Evolutionary conservation across 2,329 filamentous ascomycete species (phyloP), one percentile per base, ranked within the genome.

Genomic region (Talaromyces sp.): DNA sequence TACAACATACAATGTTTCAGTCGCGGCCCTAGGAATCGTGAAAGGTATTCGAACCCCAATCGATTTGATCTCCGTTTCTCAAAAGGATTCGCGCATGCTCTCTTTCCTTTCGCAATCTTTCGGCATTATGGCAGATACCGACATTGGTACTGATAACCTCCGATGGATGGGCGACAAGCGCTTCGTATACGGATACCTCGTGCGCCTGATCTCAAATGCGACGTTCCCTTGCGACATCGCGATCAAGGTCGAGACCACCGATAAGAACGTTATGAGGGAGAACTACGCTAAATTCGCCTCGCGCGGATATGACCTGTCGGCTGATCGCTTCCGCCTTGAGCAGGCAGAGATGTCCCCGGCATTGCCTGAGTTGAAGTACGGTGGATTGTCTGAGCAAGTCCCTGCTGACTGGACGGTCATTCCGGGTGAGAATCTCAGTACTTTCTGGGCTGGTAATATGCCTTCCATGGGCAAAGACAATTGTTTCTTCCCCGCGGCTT

Each of bases 401-500:
- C 92, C 91, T 0, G 76, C 82, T 2, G 87, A 84, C 41, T 99
- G 94, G 91, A 81, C 88, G 55, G 75, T 88, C 17, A 75, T 88
- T 3, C 84, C 88, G 0, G 83, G 88, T 57, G 85, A 94, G 57
- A 90, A 87, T 27, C 78, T 99, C 50, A 91, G 91, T 42, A 97
- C 90, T 66, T 96, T 99, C 70, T 97, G 95, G 74, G 89, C 87
- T 29, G 94, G 94, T 56, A 99, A 97, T 70, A 95, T 97, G 87
- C 86, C 89, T 20, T 95, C 88, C 72, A 93, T 99, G 90, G 87
- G 92, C 0, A 82, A 90, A 11, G 87, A 93, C 59, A 82, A 87
- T 53, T 91, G 91, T 66, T 96, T 97, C 77, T 99, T 80, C 80
- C 90, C 22, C 2, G 87, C 90, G 1, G 83, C 93, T 0, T 81